Evolutionary conservation across 2,329 filamentous ascomycete species (phyloP).

Genomic region (Colletotrichum lini): DNA sequence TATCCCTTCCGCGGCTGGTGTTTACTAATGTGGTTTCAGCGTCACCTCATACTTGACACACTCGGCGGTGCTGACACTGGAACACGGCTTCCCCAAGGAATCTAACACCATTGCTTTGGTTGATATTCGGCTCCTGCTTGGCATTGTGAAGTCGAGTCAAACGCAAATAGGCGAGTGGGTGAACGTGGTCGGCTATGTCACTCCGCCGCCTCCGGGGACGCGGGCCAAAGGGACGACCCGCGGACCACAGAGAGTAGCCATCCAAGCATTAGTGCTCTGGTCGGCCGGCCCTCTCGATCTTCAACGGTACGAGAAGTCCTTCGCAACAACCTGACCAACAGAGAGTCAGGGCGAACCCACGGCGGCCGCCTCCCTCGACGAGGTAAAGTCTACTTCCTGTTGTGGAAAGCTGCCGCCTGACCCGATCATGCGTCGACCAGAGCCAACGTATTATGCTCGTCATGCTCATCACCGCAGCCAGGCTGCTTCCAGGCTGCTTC

Average conservation of each 20-base stretch:
- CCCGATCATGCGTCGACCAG: background rate
- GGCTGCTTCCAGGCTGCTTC: conserved; percentile 8
- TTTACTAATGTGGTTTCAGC: conserved; percentile 54
- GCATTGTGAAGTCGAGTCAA: conserved; percentile 73
- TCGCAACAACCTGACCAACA: background rate
- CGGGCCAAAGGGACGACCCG: conserved; percentile 32
- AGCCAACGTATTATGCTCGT: background rate
- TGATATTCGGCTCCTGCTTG: conserved; percentile 80
- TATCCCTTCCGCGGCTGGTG: background rate
- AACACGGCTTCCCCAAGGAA: conserved; percentile 73
- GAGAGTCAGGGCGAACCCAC: background rate
- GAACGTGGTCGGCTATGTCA: conserved; percentile 88
- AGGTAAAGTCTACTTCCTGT: conserved; percentile 14
- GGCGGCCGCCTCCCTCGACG: background rate
- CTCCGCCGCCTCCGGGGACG: conserved; percentile 45
- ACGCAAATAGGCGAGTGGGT: conserved; percentile 86
- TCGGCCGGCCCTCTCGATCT: conserved; percentile 80
- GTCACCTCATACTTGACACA: conserved; percentile 65
- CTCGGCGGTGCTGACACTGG: conserved; percentile 75
- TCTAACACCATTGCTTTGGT: conserved; percentile 69
- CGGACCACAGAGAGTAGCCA: conserved; percentile 51
- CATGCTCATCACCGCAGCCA: conserved; percentile 22
- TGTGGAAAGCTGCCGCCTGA: conserved; percentile 17
- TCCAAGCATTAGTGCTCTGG: conserved; percentile 87
- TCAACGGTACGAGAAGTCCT: conserved; percentile 50